Base-by-base conservation (phyloP, 345 rosid genomes). In the Bretschneidera sinensis region DNA sequence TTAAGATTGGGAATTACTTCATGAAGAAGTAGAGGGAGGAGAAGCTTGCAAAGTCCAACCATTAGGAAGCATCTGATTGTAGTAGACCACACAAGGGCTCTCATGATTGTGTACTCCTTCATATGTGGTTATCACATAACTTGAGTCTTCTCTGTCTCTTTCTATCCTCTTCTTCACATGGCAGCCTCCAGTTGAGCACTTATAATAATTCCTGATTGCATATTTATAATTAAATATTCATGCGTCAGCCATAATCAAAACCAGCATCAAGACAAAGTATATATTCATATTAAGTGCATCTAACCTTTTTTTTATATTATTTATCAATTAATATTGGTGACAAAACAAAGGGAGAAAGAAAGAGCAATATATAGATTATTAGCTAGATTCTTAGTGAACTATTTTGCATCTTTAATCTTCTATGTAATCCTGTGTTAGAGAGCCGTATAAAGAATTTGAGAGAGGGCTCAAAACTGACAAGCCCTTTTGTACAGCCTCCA, bases 151-250 rank as follows among this genome's bases (percentile, higher is more conserved):
- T 24, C 61, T 65, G 54, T 92, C 97, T 54, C 95, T 85, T 61
- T 92, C 94, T 53, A 92, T 83, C 64, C 89, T 81, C 74, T 92
- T 89, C 86, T 89, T 89, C 75, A 92, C 98, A 17, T 31, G 54
- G 67, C 98, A 92, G 15, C 85, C 88, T 60, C 76, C 88, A 23
- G 62, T 77, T 31, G 89, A 82, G 63, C 98, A 92, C 55, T 75
- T 85, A 57, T 83, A 92, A 61, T 92, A 92, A 62, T 92, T 89
- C 83, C 95, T 91, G 72, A n/a, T n/a, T n/a, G n/a, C n/a, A n/a
- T n/a, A n/a, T n/a, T n/a, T n/a, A n/a, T n/a, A n/a, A n/a, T n/a
- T 60, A 65, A 1, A 48, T 24, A 57, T 43, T 54, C 16, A 43
- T 45, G n/a, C 14, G 2, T 45, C 49, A 45, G 17, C 24, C 17